Percentiles rank a stretch among this genome's conserved stretches.
Conservation (phyloP, 192 early-diverging fungal species). For the Backusella liffmaniae region DNA sequence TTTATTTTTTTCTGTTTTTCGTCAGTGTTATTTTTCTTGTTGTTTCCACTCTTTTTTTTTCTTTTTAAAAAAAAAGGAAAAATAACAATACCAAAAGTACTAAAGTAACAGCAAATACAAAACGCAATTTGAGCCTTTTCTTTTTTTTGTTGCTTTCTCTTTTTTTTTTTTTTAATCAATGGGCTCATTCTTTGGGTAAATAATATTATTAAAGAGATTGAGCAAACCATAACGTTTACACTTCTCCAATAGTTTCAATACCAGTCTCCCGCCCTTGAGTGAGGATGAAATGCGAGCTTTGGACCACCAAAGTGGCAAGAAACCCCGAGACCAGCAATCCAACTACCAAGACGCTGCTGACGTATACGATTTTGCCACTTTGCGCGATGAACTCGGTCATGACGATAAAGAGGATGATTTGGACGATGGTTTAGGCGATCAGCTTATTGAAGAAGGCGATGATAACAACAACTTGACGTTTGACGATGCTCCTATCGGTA, state of each 20-base stretch:
- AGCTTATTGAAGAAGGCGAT: conserved; percentile 66
- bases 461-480: conserved; percentile 77
- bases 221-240: no score
- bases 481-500: conserved; percentile 55
- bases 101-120: not conserved
- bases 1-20: not conserved
- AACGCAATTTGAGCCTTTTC: not conserved
- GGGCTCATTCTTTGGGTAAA: conserved; percentile 10
- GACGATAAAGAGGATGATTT: conserved; percentile 36
- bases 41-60: not conserved
- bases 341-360: conserved; percentile 58
- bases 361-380: conserved; percentile 53
- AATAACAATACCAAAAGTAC: no score
- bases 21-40: not conserved
- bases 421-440: conserved; percentile 54
- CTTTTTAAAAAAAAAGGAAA: no score
- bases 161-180: not conserved
- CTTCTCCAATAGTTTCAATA: conserved; percentile 44
- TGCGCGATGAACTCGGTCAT: conserved; percentile 28
- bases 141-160: not conserved
- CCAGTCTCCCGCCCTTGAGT: conserved; percentile 48
- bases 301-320: conserved; percentile 30
- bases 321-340: not conserved
- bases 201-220: no score
- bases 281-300: conserved; percentile 32